Evolutionary conservation across 371 early-diverging fungal species (phyloP), one percentile per base, ranked within the genome.

Genomic region (Actinomucor elegans): DNA sequence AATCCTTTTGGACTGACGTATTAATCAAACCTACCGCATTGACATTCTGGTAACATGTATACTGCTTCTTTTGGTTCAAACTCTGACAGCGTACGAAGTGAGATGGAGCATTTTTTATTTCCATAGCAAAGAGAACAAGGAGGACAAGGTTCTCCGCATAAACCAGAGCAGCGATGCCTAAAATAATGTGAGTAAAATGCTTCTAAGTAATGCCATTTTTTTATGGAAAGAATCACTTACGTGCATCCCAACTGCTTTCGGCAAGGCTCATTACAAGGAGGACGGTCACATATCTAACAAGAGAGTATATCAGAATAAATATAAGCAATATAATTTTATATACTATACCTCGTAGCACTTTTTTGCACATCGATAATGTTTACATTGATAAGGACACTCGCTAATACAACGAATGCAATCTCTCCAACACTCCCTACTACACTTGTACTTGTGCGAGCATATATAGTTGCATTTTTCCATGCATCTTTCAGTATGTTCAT

Each of bases 91-190:
- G 48, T 50, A 9, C 61, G 48, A 5, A 79, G 51, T 11, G 79
- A 59, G 18, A 79, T 79, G 8, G 54, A 35, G 11, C 80, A 79
- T 34, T 42, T 11, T 12, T 55, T 14, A 18, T 66, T 44, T 1
- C 64, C 54, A 21, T 55, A 7, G 21, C 80, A 79, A 8, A 37
- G 23, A 20, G 33, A 53, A 45, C 79, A 78, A 9, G 75, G 75
- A 0, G 80, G 75, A 37, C 80, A 79, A 0, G 57, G 52, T 24
- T 79, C 80, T 11, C 80, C 77, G 46, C 80, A 79, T 10, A 77
- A 37, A 15, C 80, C 80, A 31, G 46, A 12, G 47, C 80, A 79
- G 15, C 24, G n/a, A 52, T 78, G 79, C 2, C 74, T 75, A 53
- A 18, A 35, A 41, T 43, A 36, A 2, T 2, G 32, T 18, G 15